Percentiles rank a stretch among this genome's conserved stretches.
These are phyloP conservation scores for Miscanthus lutarioriparius DNA, from an alignment of 176 grass and related monocot species.

Conservation along the genomic window DNA sequence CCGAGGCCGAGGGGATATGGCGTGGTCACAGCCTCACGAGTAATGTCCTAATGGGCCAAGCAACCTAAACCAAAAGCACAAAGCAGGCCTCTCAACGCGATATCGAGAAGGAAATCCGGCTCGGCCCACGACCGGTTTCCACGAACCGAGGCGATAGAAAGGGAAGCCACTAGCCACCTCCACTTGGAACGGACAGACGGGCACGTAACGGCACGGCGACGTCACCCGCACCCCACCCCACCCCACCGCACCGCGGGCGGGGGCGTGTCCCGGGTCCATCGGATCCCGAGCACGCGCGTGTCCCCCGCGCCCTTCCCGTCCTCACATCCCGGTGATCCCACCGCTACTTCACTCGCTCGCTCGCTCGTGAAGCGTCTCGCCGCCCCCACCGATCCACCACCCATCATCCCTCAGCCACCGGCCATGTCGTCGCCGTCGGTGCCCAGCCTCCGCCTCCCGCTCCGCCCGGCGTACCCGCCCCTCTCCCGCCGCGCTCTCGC, in stretches of 20 bases:
- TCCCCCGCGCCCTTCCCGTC: not conserved
- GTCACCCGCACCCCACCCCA: not conserved
- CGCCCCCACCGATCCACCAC: not conserved
- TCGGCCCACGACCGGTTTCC: not conserved
- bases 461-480: not conserved
- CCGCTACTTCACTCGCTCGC: slow-evolving; percentile 7
- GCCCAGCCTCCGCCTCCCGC: slow-evolving; percentile 39
- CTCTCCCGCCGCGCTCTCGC: not conserved
- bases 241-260: not conserved
- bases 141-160: not conserved
- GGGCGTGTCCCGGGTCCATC: slow-evolving; percentile 40
- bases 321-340: not conserved
- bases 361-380: slow-evolving; percentile 10
- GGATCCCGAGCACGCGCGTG: slow-evolving; percentile 42
- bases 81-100: not conserved
- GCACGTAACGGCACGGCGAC: slow-evolving; percentile 30
- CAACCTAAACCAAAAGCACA: not conserved
- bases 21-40: no score
- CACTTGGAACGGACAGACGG: not conserved
- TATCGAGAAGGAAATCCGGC: not conserved
- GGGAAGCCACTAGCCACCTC: not conserved
- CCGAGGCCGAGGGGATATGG: not conserved
- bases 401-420: not conserved
- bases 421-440: slow-evolving; percentile 39
- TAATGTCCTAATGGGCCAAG: not conserved